phyloP scores from a whole-genome alignment of 441 rosid species.

The Erysimum cheiri region DNA sequence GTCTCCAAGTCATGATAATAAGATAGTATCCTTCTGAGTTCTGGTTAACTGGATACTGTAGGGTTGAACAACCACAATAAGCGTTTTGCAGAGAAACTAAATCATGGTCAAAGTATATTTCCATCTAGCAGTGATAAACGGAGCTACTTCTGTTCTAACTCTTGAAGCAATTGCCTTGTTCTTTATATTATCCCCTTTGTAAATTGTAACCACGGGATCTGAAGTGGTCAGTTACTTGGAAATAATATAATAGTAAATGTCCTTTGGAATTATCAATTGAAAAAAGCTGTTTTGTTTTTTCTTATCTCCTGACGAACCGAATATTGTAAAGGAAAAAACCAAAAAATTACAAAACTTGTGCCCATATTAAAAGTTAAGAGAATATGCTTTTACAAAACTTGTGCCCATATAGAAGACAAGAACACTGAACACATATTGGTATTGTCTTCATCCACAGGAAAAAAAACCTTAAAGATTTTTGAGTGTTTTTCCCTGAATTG shows the following conservation, averaged over 20 bases:
- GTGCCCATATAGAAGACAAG: not conserved
- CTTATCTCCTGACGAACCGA: not conserved
- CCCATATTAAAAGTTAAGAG: not conserved
- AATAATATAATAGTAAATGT: not conserved
- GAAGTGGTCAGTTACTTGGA: not conserved
- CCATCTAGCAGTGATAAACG: not conserved
- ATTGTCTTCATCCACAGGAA: not conserved
- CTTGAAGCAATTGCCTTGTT: not conserved
- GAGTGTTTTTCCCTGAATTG: not conserved
- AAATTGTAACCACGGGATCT: not conserved
- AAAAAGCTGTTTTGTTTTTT: not conserved
- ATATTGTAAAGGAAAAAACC: no score
- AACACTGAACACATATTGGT: not conserved
- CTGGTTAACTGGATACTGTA: not conserved
- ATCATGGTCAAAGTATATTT: not conserved
- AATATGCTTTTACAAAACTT: not conserved
- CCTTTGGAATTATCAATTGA: not conserved
- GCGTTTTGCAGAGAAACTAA: not conserved
- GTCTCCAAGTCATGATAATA: conserved; percentile 25
- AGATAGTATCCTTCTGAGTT: conserved; percentile 8
- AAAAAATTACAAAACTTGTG: not conserved
- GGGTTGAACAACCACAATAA: not conserved
- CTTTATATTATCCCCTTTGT: no score
- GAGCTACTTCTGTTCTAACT: not conserved
- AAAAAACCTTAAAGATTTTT: not conserved